Conservation (phyloP, 257 asterid genomes). For the Prunella vulgaris region DNA sequence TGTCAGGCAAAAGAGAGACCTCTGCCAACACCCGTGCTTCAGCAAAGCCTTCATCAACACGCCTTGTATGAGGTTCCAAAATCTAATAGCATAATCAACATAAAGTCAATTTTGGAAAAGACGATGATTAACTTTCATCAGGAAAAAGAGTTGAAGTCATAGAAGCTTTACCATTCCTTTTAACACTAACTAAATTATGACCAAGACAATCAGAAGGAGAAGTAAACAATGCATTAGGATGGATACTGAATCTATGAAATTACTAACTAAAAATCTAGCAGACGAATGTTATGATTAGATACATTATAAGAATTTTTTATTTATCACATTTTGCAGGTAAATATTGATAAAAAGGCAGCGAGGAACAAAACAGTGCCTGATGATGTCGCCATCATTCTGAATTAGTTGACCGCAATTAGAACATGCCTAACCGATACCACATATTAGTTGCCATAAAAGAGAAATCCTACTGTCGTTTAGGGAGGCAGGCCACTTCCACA, state of each 20-base stretch:
- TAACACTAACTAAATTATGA: not conserved
- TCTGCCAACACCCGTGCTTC: slow-evolving; percentile 84
- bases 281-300: not conserved
- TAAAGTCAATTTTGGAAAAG: not conserved
- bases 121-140: not conserved
- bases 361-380: not conserved
- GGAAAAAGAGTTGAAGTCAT: not conserved
- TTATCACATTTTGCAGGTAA: not conserved
- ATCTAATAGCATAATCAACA: slow-evolving; percentile 44
- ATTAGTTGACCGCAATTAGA: not conserved
- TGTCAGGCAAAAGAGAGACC: slow-evolving; percentile 88
- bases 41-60: slow-evolving; percentile 88
- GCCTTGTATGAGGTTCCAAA: slow-evolving; percentile 83
- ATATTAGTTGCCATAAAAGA: not conserved
- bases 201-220: not conserved
- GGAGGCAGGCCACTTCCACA: not conserved
- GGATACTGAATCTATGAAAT: slow-evolving; percentile 7
- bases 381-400: not conserved
- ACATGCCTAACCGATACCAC: slow-evolving; percentile 1
- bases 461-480: not conserved
- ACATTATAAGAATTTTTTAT: not conserved
- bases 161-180: not conserved
- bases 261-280: not conserved
- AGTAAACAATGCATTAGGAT: not conserved
- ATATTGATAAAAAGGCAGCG: not conserved